Conservation (phyloP, 2,329 filamentous ascomycete species). For the Pseudogymnoascus sp. region DNA sequence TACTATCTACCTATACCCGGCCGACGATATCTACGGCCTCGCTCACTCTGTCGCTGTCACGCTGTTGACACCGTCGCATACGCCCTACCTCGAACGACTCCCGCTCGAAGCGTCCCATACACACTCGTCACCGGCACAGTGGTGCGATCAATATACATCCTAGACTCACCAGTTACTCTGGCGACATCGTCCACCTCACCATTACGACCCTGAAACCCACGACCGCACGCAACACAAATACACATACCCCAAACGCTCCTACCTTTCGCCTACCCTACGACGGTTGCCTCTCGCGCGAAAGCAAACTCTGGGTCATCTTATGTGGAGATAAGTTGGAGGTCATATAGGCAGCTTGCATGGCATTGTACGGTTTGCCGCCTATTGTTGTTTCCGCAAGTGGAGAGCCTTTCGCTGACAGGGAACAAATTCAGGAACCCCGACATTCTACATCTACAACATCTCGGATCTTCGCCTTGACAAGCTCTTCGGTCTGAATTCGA, state of each 20-base stretch:
- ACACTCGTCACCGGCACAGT: not conserved
- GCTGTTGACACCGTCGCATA: not conserved
- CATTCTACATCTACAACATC: conserved; percentile 6
- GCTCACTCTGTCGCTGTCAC: not conserved
- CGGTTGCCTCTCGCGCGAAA: conserved; percentile 1
- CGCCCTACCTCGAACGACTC: not conserved
- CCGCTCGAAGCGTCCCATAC: not conserved
- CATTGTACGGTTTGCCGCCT: conserved; percentile 4
- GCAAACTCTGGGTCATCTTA: not conserved
- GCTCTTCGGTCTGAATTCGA: not conserved
- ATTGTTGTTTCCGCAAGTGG: not conserved
- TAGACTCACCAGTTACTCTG: not conserved
- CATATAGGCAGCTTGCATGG: conserved; percentile 5
- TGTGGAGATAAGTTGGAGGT: conserved; percentile 3
- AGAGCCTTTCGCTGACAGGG: conserved; percentile 4
- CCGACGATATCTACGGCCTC: not conserved
- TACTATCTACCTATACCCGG: not conserved
- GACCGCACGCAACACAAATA: not conserved
- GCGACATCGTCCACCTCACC: conserved; percentile 5
- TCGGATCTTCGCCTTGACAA: not conserved
- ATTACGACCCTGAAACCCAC: not conserved
- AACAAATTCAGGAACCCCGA: not conserved
- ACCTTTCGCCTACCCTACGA: not conserved
- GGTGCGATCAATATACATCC: not conserved
- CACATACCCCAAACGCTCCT: not conserved